These are phyloP conservation scores for Oenanthe sinensis DNA, from an alignment of 129 eudicot genomes.

Conservation along the genomic window DNA sequence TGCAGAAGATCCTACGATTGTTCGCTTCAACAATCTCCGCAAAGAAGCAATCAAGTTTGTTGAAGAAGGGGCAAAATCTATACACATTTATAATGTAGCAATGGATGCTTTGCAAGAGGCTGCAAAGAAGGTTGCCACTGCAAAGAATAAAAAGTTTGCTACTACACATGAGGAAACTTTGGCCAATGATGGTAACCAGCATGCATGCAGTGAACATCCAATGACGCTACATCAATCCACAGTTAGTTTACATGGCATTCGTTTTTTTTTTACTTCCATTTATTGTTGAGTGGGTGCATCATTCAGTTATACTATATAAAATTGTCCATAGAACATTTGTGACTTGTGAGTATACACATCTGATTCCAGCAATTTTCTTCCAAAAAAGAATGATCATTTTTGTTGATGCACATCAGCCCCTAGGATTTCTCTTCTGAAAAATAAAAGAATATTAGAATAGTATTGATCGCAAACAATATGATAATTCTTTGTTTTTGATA, in stretches of 20 bases:
- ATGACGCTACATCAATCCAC: slow-evolving; percentile 28
- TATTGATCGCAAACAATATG: background rate
- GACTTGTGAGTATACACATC: background rate
- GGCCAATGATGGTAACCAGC: slow-evolving; percentile 33
- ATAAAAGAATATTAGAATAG: background rate
- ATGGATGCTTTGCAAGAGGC: slow-evolving; percentile 67
- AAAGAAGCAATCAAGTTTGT: slow-evolving; percentile 69
- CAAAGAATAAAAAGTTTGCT: slow-evolving; percentile 37
- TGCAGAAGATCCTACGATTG: slow-evolving; percentile 35
- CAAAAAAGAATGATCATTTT: background rate
- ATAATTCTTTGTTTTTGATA: background rate
- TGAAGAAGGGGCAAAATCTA: slow-evolving; percentile 73
- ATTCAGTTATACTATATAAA: background rate
- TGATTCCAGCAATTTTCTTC: background rate
- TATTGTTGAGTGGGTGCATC: background rate
- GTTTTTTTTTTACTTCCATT: background rate
- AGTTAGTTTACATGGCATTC: slow-evolving; percentile 21
- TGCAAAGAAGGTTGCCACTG: slow-evolving; percentile 48
- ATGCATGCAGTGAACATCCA: slow-evolving; percentile 22
- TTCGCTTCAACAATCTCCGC: slow-evolving; percentile 49
- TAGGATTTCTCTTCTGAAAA: background rate
- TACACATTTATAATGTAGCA: slow-evolving; percentile 58
- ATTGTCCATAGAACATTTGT: background rate
- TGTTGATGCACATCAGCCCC: background rate
- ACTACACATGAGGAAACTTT: slow-evolving; percentile 13